Evolutionary conservation across 306 rosid species (phyloP).

Genomic region (Astragalus membranaceus): DNA sequence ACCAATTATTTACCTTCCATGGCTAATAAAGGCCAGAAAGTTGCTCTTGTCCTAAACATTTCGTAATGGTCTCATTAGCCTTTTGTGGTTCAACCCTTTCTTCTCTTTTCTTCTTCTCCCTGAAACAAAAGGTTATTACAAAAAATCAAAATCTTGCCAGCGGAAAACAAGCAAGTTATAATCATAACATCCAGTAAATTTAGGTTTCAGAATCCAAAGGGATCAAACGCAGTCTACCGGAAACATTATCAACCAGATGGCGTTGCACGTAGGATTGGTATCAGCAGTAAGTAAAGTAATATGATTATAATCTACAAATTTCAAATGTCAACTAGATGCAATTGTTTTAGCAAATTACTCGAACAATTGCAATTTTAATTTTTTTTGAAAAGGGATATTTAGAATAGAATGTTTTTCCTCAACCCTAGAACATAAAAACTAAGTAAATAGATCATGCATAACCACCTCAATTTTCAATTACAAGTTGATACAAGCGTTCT

Average conservation of each 20-base stretch:
- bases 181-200: neutral
- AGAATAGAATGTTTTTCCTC: neutral
- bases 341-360: neutral
- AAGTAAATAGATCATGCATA: neutral
- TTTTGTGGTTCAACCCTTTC: constrained; percentile 69
- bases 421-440: neutral
- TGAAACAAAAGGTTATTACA: constrained; percentile 34
- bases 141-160: constrained; percentile 1
- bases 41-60: constrained; percentile 56
- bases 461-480: neutral
- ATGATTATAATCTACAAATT: neutral
- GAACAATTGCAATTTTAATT: neutral
- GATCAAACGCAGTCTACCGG: neutral
- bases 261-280: neutral
- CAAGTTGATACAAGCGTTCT: neutral
- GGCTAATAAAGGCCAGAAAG: constrained; percentile 22
- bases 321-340: neutral
- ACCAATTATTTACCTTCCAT: neutral
- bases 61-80: constrained; percentile 74
- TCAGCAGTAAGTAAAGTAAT: neutral
- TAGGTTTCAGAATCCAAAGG: neutral
- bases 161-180: neutral
- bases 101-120: constrained; percentile 95
- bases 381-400: neutral
- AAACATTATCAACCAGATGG: neutral